Evolutionary conservation across 2,329 filamentous ascomycete species (phyloP).

Genomic region (Venturia oleaginea): DNA sequence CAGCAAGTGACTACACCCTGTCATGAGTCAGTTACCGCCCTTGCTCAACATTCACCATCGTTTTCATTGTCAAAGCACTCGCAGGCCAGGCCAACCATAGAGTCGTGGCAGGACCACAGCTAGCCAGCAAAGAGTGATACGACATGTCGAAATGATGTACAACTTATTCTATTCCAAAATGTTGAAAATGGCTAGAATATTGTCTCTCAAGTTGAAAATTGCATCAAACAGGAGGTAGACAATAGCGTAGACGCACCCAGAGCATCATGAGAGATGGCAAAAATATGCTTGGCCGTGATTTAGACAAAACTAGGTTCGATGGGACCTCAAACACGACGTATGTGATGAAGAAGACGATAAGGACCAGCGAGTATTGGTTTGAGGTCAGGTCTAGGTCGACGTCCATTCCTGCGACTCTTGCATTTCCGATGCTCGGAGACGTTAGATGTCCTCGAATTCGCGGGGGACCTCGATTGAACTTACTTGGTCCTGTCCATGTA

Average conservation of each 20-base stretch:
- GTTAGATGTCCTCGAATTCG: neutral
- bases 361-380: constrained; percentile 40
- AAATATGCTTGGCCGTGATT: constrained; percentile 42
- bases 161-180: neutral
- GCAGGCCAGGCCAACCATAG: neutral
- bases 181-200: neutral
- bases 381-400: constrained; percentile 30
- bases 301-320: constrained; percentile 45
- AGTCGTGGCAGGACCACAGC: neutral
- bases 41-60: constrained; percentile 34
- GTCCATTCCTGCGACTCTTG: constrained; percentile 13
- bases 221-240: neutral
- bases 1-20: constrained; percentile 45
- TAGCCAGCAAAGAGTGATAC: neutral
- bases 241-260: neutral
- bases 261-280: constrained; percentile 19
- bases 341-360: constrained; percentile 44
- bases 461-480: neutral
- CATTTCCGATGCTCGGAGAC: constrained; percentile 21
- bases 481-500: constrained; percentile 37
- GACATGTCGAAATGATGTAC: neutral
- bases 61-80: neutral
- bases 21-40: constrained; percentile 25
- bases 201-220: neutral
- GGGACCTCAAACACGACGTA: constrained; percentile 44